These are phyloP conservation scores for Alisma plantagoaquatica DNA, from an alignment of 106 monocot species.

Conservation along the genomic window DNA sequence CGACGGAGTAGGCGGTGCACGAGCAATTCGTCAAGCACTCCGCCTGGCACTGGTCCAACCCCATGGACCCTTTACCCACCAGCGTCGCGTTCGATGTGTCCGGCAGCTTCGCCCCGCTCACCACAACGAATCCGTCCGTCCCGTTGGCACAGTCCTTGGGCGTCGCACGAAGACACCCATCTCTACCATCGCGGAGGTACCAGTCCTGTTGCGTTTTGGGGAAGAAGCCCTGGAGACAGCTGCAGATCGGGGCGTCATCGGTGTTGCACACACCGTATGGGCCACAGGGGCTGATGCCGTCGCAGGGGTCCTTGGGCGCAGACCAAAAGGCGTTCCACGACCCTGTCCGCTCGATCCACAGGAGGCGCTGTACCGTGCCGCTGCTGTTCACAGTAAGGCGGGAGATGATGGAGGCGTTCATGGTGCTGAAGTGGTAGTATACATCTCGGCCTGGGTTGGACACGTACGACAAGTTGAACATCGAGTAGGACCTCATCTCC, in stretches of 20 bases:
- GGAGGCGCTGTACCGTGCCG: not conserved
- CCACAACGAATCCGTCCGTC: slow-evolving; percentile 20
- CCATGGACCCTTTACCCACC: slow-evolving; percentile 17
- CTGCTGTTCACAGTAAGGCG: not conserved
- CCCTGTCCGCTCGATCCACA: not conserved
- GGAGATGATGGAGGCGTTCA: not conserved
- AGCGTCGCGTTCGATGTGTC: slow-evolving; percentile 22
- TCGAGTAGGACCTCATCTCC: slow-evolving; percentile 8
- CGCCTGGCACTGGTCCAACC: too few relatives aligned
- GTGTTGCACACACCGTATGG: slow-evolving; percentile 6
- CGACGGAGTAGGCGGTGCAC: slow-evolving; percentile 46
- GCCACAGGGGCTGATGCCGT: not conserved
- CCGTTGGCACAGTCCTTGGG: not conserved
- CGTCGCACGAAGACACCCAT: slow-evolving; percentile 3
- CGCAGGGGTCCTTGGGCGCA: slow-evolving; percentile 9
- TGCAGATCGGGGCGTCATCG: slow-evolving; percentile 3
- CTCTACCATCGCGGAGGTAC: not conserved
- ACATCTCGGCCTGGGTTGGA: too few relatives aligned
- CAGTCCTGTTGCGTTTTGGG: slow-evolving; percentile 2
- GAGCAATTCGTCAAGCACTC: slow-evolving; percentile 43
- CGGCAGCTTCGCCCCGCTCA: too few relatives aligned
- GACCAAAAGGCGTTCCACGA: slow-evolving; percentile 10
- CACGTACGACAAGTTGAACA: slow-evolving; percentile 7
- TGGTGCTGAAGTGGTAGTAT: slow-evolving; percentile 4
- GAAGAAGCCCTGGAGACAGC: slow-evolving; percentile 9